Evolutionary conservation across 2,329 filamentous ascomycete species (phyloP), one percentile per base, ranked within the genome.

Genomic region (Pseudocercospora ulei): DNA sequence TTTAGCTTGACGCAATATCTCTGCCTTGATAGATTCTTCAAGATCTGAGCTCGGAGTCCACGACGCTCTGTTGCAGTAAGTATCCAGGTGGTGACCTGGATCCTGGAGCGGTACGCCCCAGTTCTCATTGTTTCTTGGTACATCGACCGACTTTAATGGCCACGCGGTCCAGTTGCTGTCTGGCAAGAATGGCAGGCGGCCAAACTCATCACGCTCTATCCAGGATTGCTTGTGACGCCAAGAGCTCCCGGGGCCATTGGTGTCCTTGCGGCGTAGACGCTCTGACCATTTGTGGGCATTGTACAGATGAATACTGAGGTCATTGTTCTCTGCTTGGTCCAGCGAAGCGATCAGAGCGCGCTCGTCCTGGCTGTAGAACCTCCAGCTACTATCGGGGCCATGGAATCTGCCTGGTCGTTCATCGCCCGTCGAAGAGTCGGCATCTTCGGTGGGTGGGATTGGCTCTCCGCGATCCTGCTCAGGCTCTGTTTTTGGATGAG

Each of bases 301-400:
- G 63, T 83, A 93, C 3, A 95, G 65, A 62, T 94, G 87, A 28
- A 78, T 63, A 0, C 75, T 69, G 7, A 95, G 64, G 56, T 95
- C 79, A 37, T 71, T 66, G 24, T 79, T 73, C 22, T 74, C 68
- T 9, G 76, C 57, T 29, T 74, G 69, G 41, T 79, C 72, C 39
- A 93, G 65, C 5, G 78, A 76, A 3, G 69, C 65, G 41, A 72
- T 72, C 1, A 82, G 68, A 5, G 70, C 68, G 8, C 79, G 71
- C 43, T 86, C 82, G 19, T 71, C 63, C 34, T 67, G 64, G 1
- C 78, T 84, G 41, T 75, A 64, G 6, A 61, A 54, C 38, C 65
- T 66, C 84, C 86, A 94, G 49, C 78, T 79, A 20, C 71, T 72
- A 9, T 71, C 61, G 1, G 71, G 62, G 1, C 85, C 83, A n/a